Conservation (phyloP, 129 eudicot genomes). For the Tanacetum coccineum region DNA sequence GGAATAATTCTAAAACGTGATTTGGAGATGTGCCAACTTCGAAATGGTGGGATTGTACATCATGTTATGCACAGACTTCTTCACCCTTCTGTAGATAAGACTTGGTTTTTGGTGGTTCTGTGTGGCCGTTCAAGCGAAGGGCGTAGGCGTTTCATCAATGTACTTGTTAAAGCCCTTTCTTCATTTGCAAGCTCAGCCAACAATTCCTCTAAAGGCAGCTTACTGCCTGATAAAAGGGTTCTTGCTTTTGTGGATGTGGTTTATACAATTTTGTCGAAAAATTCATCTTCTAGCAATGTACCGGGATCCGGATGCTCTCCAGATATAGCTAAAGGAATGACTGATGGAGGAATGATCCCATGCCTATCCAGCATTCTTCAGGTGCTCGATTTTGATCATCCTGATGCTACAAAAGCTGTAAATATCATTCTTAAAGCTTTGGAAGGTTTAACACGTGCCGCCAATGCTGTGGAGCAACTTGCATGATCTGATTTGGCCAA, state of each 20-base stretch:
- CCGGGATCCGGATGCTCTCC: slow-evolving; percentile 94
- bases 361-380: slow-evolving; percentile 80
- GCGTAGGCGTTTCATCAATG: slow-evolving; percentile 81
- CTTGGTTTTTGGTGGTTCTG: slow-evolving; percentile 89
- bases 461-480: slow-evolving; percentile 89
- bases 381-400: slow-evolving; percentile 92
- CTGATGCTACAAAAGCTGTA: slow-evolving; percentile 88
- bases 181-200: slow-evolving; percentile 50
- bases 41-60: slow-evolving; percentile 69
- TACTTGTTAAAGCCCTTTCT: slow-evolving; percentile 86
- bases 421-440: slow-evolving; percentile 79
- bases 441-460: slow-evolving; percentile 91
- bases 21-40: slow-evolving; percentile 44
- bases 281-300: slow-evolving; percentile 72
- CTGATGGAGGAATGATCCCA: slow-evolving; percentile 89
- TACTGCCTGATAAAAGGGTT: slow-evolving; percentile 77
- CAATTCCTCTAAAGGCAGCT: slow-evolving; percentile 45
- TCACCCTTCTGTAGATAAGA: slow-evolving; percentile 49
- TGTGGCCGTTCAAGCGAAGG: slow-evolving; percentile 98
- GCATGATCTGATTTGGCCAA: slow-evolving; percentile 50
- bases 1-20: slow-evolving; percentile 81
- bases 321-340: slow-evolving; percentile 92
- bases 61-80: slow-evolving; percentile 78
- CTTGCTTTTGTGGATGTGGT: slow-evolving; percentile 79
- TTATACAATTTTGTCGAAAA: slow-evolving; percentile 78